Base-by-base conservation (phyloP, 2,329 filamentous ascomycete species). In the Paraconiothyrium brasiliense region DNA sequence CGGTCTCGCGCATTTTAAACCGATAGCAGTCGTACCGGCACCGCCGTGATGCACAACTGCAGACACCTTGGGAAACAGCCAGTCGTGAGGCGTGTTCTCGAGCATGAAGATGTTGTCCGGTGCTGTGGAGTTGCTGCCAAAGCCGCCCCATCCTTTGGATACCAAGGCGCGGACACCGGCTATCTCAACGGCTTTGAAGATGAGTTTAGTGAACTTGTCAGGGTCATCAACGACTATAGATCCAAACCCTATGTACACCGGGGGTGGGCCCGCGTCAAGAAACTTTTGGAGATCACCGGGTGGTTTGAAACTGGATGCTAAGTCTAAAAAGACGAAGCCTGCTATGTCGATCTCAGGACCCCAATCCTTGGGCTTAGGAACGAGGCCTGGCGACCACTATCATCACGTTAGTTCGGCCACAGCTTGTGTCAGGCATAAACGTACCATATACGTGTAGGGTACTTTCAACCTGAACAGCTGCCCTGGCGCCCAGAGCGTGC, bases 11-110 rank as follows among this genome's bases (percentile, higher is more conserved):
- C 86, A 90, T 73, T 90, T 91, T 35, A 93, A 81, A 1, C 90
- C 90, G 50, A 90, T 90, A 1, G 91, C 91, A 0, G 90, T 92
- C 0, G 91, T 93, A 1, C 91, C 91, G 0, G 91, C 91, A 13
- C 91, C 91, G n/a, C 91, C 91, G 65, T 93, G 91, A 63, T 92
- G 91, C 1, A 93, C 86, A 3, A 89, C 89, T 0, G 87, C 89
- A 48, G 81, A 81, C 4, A 92, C 87, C 34, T 82, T 82, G 0
- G 89, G 89, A 64, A 93, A 93, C 0, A 93, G 81, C 90, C 91
- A 93, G 76, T 93, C 90, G 71, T 93, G 90, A 0, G 90, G 91
- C 0, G 86, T 90, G 67, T 92, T 92, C 39, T 88, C 90, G 3
- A 93, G 83, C 85, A 93, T 87, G 77, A 86, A 91, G 58, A 93